These are phyloP conservation scores for Phyllostachys edulis DNA, from an alignment of 176 grass and related monocot species.

Conservation along the genomic window DNA sequence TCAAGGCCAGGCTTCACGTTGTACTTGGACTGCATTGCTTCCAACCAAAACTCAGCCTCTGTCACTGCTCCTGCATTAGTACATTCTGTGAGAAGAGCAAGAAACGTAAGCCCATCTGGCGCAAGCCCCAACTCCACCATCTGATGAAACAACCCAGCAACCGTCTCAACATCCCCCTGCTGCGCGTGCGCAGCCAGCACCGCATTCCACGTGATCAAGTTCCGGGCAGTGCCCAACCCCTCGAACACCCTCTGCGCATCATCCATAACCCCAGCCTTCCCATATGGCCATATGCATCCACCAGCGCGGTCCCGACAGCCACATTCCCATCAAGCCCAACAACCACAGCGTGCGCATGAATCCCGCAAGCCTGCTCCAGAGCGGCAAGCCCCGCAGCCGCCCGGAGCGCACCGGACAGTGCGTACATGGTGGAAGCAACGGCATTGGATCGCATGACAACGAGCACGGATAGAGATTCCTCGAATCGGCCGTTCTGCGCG, in stretches of 20 bases:
- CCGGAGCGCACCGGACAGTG: slow-evolving; percentile 32
- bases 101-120: slow-evolving; percentile 40
- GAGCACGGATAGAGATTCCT: slow-evolving; percentile 29
- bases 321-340: slow-evolving; percentile 33
- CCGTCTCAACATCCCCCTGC: slow-evolving; percentile 21
- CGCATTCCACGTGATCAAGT: slow-evolving; percentile 51
- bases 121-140: slow-evolving; percentile 22
- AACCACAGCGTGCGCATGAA: slow-evolving; percentile 43
- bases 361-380: slow-evolving; percentile 30
- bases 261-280: slow-evolving; percentile 42
- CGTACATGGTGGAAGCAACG: slow-evolving; percentile 37
- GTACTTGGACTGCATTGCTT: slow-evolving; percentile 33
- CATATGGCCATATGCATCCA: slow-evolving; percentile 55
- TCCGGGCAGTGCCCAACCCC: slow-evolving; percentile 3
- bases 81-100: slow-evolving; percentile 44
- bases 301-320: slow-evolving; percentile 33
- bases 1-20: slow-evolving; percentile 38
- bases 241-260: slow-evolving; percentile 36
- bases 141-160: slow-evolving; percentile 23
- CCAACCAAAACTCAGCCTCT: slow-evolving; percentile 38
- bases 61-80: slow-evolving; percentile 40
- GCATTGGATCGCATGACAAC: slow-evolving; percentile 9
- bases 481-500: slow-evolving; percentile 23
- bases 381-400: slow-evolving; percentile 32
- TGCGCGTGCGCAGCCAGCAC: slow-evolving; percentile 35